Base-by-base conservation (phyloP, 257 asterid genomes). In the Forsythia viridissima region DNA sequence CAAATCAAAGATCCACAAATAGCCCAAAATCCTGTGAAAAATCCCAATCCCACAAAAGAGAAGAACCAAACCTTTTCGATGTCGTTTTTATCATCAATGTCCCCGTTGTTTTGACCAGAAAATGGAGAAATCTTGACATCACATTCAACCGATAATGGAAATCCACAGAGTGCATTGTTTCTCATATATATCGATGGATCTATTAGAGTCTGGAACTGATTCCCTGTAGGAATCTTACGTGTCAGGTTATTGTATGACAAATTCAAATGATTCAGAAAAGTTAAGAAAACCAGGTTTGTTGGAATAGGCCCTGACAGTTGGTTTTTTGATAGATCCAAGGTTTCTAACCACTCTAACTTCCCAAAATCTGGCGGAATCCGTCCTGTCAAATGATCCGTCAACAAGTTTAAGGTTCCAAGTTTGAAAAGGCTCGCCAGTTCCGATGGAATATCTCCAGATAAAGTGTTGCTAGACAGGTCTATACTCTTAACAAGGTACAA, bases 101-200 rank as follows among this genome's bases (percentile, higher is more conserved):
- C n/a, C 21, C 38, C 80, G 15, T 8, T 24, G 13, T 30, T n/a
- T 12, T 42, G 79, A 57, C 71, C 73, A 6, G 80, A 71, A 59
- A 37, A 70, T 65, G 84, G 75, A n/a, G 77, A 63, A 69, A 5
- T 36, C 21, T 69, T 37, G 40, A 16, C 24, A 2, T 36, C 61
- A 71, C 88, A 85, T 6, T 51, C 24, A n/a, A 0, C 39, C 4
- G 74, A 18, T 41, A 83, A 66, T 34, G 82, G 87, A 74, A 2
- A 34, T 8, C 87, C 89, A 52, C 89, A 83, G 2, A 86, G 82
- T 10, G 41, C 79, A 39, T 0, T 42, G 70, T 86, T 86, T 24
- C 87, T 84, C 41, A 71, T 78, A n/a, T 77, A 86, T 46, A 83
- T 72, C 5, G 82, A 78, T 40, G 82, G 82, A 83, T 86, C 89